Base-by-base conservation (phyloP, 306 rosid genomes). In the Astragalus glycyphyllos region DNA sequence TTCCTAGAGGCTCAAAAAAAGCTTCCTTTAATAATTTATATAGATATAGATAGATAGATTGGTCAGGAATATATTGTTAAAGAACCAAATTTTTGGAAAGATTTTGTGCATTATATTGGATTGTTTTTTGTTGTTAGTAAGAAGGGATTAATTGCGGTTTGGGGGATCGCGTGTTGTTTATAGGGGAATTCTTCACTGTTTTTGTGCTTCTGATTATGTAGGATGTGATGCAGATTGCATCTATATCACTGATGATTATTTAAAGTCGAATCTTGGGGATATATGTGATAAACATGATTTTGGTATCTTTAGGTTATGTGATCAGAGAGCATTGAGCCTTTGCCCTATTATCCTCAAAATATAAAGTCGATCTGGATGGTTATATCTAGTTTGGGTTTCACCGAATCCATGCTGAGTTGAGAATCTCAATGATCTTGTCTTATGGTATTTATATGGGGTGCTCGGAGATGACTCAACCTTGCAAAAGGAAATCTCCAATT, bases 171-270 rank as follows among this genome's bases (percentile, higher is more conserved):
- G 78, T 72, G 51, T 54, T 90, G 82, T 90, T 90, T 50, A 7
- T 91, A 0, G 91, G 97, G 8, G 84, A 73, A 85, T 64, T 85
- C 91, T 8, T 85, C 96, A 1, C 32, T 82, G 85, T 4, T 53
- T 88, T 12, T 59, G 65, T 17, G 92, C 95, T 2, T 58, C 75
- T 16, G 89, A 86, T 73, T 82, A 79, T 75, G 74, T 57, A 4
- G 87, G 82, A 41, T 78, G 82, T 49, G 53, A 54, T 23, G 96
- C 86, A 8, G 80, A 85, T 58, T 78, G 88, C 66, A 79, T 88
- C 9, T 88, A 91, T 76, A 86, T 61, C 20, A 90, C 90, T 0
- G 89, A 88, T 69, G 90, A 91, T 75, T 85, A 85, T 65, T 88
- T 84, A 0, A 87, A 88, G 15, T 79, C 34, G 12, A 86, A 88